phyloP scores from a whole-genome alignment of 2,329 filamentous ascomycete genomes.

The Fusarium aywerte region DNA sequence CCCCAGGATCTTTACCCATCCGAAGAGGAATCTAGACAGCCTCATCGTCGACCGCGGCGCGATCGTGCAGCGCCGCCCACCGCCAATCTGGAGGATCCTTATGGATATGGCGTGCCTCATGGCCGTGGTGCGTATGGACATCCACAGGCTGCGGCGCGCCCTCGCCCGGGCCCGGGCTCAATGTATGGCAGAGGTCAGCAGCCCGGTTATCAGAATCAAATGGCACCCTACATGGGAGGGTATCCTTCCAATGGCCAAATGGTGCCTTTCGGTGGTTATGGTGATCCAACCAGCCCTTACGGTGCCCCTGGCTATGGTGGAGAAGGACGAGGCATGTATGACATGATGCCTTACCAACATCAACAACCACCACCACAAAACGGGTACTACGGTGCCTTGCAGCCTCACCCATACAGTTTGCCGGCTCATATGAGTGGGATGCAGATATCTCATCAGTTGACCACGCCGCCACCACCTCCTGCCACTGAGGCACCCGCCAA shows the following conservation, averaged over 20 bases:
- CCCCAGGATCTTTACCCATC: conserved; percentile 48
- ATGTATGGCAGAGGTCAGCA: conserved; percentile 51
- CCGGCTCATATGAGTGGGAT: conserved; percentile 54
- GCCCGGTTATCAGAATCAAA: conserved; percentile 59
- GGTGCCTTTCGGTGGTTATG: conserved; percentile 57
- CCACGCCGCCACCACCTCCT: conserved; percentile 53
- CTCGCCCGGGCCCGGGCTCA: conserved; percentile 15
- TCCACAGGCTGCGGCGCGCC: conserved; percentile 19
- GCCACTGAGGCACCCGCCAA: conserved; percentile 53
- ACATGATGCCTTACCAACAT: conserved; percentile 63
- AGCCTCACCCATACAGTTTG: conserved; percentile 46
- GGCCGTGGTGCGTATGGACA: conserved; percentile 51
- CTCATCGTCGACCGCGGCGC: conserved; percentile 40
- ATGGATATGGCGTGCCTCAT: conserved; percentile 66
- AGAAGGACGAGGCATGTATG: conserved; percentile 56
- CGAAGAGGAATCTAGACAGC: conserved; percentile 38
- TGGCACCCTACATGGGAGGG: conserved; percentile 55
- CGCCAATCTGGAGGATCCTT: conserved; percentile 72
- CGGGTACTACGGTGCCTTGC: conserved; percentile 49
- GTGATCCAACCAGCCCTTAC: conserved; percentile 55
- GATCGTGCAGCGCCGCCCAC: conserved; percentile 51
- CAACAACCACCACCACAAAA: conserved; percentile 22
- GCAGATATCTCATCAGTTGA: conserved; percentile 44
- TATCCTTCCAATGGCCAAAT: conserved; percentile 57
- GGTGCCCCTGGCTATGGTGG: conserved; percentile 52